phyloP scores from a whole-genome alignment of 371 early-diverging fungal genomes.

The Phascolomyces articulosus region DNA sequence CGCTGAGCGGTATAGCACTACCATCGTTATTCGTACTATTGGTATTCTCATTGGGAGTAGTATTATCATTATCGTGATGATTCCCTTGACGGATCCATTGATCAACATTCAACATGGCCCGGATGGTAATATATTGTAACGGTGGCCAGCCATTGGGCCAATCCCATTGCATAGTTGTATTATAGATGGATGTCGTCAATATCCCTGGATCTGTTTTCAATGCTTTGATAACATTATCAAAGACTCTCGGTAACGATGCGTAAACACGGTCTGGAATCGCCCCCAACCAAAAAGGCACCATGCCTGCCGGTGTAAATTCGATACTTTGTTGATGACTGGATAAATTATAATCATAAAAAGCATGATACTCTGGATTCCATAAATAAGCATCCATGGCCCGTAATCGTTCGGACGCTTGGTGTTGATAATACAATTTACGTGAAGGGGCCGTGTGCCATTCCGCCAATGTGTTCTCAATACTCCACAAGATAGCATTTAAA shows the following conservation, averaged over 20 bases:
- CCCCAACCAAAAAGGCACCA: slow-evolving; percentile 55
- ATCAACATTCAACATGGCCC: slow-evolving; percentile 46
- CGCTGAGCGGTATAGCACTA: too few relatives aligned
- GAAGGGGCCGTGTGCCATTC: slow-evolving; percentile 45
- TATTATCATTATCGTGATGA: too few relatives aligned
- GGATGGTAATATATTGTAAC: slow-evolving; percentile 56
- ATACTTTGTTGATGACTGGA: slow-evolving; percentile 29
- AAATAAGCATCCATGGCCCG: slow-evolving; percentile 52
- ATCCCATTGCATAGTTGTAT: slow-evolving; percentile 87
- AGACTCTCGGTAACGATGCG: slow-evolving; percentile 23
- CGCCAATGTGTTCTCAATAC: slow-evolving; percentile 65
- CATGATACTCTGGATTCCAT: slow-evolving; percentile 46
- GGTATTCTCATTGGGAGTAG: too few relatives aligned
- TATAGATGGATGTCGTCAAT: slow-evolving; percentile 63
- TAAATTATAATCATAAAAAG: slow-evolving; percentile 64
- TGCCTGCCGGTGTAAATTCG: slow-evolving; percentile 43
- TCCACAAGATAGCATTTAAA: slow-evolving; percentile 84
- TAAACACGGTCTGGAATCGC: slow-evolving; percentile 35
- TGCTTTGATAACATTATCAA: slow-evolving; percentile 32
- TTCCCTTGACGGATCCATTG: slow-evolving; percentile 1
- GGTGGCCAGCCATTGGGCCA: slow-evolving; percentile 86
- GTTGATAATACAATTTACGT: slow-evolving; percentile 30
- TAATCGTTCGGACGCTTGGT: slow-evolving; percentile 39
- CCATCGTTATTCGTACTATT: too few relatives aligned
- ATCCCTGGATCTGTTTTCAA: slow-evolving; percentile 60